Conservation (phyloP, 2,329 filamentous ascomycete species). For the Fonsecaea nubica region DNA sequence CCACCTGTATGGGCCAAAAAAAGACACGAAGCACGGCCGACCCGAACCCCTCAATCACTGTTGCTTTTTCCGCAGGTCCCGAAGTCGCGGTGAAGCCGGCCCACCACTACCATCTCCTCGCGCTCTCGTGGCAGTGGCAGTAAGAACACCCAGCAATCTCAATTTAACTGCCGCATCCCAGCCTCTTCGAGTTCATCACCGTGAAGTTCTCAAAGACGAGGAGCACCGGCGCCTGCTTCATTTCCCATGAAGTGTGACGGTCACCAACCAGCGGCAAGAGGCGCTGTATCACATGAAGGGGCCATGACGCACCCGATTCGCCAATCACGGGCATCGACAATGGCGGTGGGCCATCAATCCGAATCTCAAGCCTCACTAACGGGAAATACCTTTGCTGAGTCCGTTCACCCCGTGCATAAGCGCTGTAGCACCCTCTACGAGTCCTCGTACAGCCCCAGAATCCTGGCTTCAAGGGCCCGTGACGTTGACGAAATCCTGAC, state of each 20-base stretch:
- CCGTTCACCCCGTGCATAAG: slow-evolving; percentile 26
- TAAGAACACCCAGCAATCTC: slow-evolving; percentile 2
- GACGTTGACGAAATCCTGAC: not conserved
- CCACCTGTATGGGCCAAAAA: slow-evolving; percentile 8
- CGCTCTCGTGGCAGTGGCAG: not conserved
- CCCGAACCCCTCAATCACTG: slow-evolving; percentile 9
- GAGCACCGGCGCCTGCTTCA: slow-evolving; percentile 11
- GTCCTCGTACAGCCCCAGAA: slow-evolving; percentile 16
- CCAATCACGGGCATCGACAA: slow-evolving; percentile 23
- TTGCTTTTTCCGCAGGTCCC: slow-evolving; percentile 2
- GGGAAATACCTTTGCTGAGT: slow-evolving; percentile 1
- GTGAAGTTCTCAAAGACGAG: not conserved
- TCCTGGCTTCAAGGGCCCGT: not conserved
- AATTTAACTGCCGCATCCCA: not conserved
- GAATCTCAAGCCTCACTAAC: slow-evolving; percentile 6
- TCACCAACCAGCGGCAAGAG: slow-evolving; percentile 34
- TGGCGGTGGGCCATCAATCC: slow-evolving; percentile 17
- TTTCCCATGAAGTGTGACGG: slow-evolving; percentile 32
- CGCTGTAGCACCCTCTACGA: slow-evolving; percentile 1
- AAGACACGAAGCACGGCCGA: slow-evolving; percentile 5
- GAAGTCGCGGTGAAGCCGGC: slow-evolving; percentile 32
- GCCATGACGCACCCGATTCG: slow-evolving; percentile 30
- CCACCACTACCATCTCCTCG: slow-evolving; percentile 23
- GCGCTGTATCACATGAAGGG: slow-evolving; percentile 31
- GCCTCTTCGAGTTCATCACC: slow-evolving; percentile 3